Evolutionary conservation across 176 grass and related monocot species (phyloP).

Genomic region (Oryza australiensis): DNA sequence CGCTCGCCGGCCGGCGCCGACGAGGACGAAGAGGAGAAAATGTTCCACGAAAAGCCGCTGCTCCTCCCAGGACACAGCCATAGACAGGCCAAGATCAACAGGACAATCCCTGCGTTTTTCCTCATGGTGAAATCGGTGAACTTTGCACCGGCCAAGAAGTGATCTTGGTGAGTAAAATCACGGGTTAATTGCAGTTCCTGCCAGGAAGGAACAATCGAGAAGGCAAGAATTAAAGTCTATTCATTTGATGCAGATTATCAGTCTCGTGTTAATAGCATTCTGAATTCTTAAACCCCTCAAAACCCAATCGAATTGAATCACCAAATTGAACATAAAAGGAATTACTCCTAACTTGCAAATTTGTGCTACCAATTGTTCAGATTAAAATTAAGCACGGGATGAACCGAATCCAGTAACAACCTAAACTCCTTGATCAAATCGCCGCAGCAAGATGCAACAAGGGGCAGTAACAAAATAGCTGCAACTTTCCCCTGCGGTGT

Average conservation of each 20-base stretch:
- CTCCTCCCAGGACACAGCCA: not conserved
- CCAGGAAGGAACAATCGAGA: conserved; percentile 19
- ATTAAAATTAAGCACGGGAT: not conserved
- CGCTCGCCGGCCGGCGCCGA: not conserved
- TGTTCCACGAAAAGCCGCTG: conserved; percentile 38
- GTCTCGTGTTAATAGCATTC: not conserved
- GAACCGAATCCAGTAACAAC: conserved; percentile 11
- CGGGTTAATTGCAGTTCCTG: conserved; percentile 27
- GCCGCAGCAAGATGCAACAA: not conserved
- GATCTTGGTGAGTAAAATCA: conserved; percentile 13
- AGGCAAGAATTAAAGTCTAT: conserved; percentile 17
- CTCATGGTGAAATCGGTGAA: conserved; percentile 15
- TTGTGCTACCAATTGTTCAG: not conserved
- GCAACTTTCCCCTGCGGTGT: not conserved
- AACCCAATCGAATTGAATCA: not conserved
- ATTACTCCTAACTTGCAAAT: not conserved
- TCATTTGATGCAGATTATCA: not conserved
- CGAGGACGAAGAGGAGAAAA: conserved; percentile 32
- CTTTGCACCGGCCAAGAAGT: not conserved
- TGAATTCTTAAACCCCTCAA: not conserved
- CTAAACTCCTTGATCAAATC: conserved; percentile 1
- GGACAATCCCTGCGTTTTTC: not conserved
- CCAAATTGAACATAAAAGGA: not conserved
- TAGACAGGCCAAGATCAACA: conserved; percentile 29
- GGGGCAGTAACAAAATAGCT: not conserved